Evolutionary conservation across 108 stramenopile species (phyloP).

Genomic region (Stephanodiscus triporus): DNA sequence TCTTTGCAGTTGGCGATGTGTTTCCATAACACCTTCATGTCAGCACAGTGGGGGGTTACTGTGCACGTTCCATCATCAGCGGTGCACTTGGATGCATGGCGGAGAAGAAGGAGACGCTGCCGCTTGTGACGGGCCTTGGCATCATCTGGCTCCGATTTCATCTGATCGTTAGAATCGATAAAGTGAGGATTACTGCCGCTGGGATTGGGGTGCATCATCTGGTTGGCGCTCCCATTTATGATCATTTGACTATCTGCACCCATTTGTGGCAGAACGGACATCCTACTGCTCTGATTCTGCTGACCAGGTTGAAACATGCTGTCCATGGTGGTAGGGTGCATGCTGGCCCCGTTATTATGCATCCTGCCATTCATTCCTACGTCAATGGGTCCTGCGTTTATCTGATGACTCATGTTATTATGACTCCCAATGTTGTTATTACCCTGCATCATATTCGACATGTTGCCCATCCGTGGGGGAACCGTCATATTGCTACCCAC

Average conservation of each 20-base stretch:
- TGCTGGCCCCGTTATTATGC: slow-evolving; percentile 2
- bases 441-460: slow-evolving; percentile 10
- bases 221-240: not conserved
- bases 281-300: slow-evolving; percentile 18
- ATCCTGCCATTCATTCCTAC: slow-evolving; percentile 9
- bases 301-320: slow-evolving; percentile 20
- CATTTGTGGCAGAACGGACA: slow-evolving; percentile 8
- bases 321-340: slow-evolving; percentile 9
- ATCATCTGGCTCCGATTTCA: slow-evolving; percentile 58
- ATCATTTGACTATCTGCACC: slow-evolving; percentile 1
- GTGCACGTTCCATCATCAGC: slow-evolving; percentile 80
- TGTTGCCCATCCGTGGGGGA: not conserved
- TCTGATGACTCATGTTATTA: slow-evolving; percentile 8
- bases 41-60: slow-evolving; percentile 94
- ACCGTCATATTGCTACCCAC: not conserved
- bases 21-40: slow-evolving; percentile 98
- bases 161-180: slow-evolving; percentile 18
- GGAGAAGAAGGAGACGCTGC: slow-evolving; percentile 93
- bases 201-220: slow-evolving; percentile 14
- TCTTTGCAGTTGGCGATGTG: slow-evolving; percentile 98
- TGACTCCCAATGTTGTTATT: slow-evolving; percentile 1
- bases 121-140: slow-evolving; percentile 95
- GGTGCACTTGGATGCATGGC: slow-evolving; percentile 97
- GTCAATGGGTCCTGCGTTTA: slow-evolving; percentile 4
- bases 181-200: slow-evolving; percentile 5